Evolutionary conservation across 805 yeast species (phyloP).

Genomic region (Wickerhamiella occidentalis): DNA sequence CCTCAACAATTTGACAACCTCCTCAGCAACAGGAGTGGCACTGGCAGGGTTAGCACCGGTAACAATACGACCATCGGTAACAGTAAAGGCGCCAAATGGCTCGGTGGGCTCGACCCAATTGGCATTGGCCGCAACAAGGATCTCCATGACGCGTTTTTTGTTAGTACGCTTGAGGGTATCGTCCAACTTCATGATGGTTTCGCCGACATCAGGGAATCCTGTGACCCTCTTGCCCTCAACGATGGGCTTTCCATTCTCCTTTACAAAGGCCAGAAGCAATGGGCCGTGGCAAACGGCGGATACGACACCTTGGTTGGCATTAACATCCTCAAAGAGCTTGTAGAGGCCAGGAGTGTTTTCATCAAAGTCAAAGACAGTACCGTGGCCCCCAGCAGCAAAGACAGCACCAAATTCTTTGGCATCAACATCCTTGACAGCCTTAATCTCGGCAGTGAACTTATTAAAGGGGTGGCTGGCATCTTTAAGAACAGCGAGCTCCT

Average conservation of each 20-base stretch:
- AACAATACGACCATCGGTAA: conserved; percentile 46
- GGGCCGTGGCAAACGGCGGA: conserved; percentile 63
- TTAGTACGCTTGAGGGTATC: conserved; percentile 24
- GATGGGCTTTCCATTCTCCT: conserved; percentile 35
- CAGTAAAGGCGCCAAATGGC: conserved; percentile 29
- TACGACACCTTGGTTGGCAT: conserved; percentile 42
- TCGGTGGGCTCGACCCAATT: conserved; percentile 36
- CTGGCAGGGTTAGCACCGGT: conserved; percentile 59
- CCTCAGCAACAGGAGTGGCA: conserved; percentile 39
- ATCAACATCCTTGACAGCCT: conserved; percentile 39
- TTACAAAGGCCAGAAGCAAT: conserved; percentile 40
- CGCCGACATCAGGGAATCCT: conserved; percentile 51
- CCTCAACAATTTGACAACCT: conserved; percentile 28
- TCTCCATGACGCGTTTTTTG: conserved; percentile 31
- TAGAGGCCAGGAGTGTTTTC: conserved; percentile 36
- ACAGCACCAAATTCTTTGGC: conserved; percentile 41
- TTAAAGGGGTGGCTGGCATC: conserved; percentile 33
- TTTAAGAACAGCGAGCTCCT: conserved; percentile 33
- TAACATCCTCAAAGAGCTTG: conserved; percentile 36
- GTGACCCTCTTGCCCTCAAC: conserved; percentile 44
- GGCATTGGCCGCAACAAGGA: conserved; percentile 33
- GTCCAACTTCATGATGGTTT: conserved; percentile 27
- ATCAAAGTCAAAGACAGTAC: conserved; percentile 46
- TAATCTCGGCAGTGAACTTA: conserved; percentile 31
- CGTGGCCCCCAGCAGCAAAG: conserved; percentile 60